Evolutionary conservation across 345 rosid species (phyloP), one percentile per base, ranked within the genome.

Genomic region (Microcos paniculata): DNA sequence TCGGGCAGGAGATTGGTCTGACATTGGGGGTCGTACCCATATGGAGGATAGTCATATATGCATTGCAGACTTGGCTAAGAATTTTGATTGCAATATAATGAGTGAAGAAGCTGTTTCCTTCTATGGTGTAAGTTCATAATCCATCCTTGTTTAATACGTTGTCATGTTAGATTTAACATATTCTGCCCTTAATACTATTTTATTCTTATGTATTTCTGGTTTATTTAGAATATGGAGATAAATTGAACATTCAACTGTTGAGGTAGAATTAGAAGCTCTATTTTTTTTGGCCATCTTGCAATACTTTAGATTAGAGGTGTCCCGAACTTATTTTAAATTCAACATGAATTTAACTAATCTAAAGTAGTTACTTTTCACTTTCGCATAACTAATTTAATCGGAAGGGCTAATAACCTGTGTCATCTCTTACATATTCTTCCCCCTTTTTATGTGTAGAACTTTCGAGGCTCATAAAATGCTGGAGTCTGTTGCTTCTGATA

Each of bases 41-140:
- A 92, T 94, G 97, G 98, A 94, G 81, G 98, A 94, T 77, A 90
- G 91, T 21, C 84, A 88, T 78, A 62, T 92, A 73, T 91, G 98
- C 86, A 92, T 94, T 38, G 84, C 81, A 4, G 88, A 92, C 78
- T 71, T 94, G 81, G 87, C 92, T 55, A 78, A 83, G 79, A 86
- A 80, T 18, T 87, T 87, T 77, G 86, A 90, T 73, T 59, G 28
- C 43, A 30, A 77, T 78, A 73, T 78, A 64, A 80, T 73, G 68
- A 67, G 46, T 40, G 84, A 80, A 21, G 81, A 80, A 43, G 75
- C 88, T 23, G 82, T 90, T 79, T 88, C 95, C 75, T 90, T 94
- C 77, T 92, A 88, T 73, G 97, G 97, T 16, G 97, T 91, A 82
- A 82, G 87, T 80, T 81, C 58, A 48, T 42, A n/a, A 19, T 21